These are phyloP conservation scores for Xanthoconium stramineum DNA, from an alignment of 768 basidiomycete genomes.

Conservation along the genomic window DNA sequence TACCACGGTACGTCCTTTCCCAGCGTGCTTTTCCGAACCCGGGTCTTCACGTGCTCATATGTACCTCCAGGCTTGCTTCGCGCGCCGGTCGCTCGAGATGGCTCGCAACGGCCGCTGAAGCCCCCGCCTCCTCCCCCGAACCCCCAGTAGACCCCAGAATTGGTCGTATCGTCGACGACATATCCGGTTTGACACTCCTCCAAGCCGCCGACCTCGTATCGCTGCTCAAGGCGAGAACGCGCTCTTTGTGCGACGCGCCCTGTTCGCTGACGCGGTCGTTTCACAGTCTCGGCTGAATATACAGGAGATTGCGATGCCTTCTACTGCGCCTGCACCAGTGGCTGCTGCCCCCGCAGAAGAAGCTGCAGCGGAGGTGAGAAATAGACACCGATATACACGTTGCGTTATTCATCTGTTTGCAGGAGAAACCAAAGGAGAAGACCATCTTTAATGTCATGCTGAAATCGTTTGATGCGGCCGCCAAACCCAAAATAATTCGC, in stretches of 20 bases:
- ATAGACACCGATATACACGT: background rate
- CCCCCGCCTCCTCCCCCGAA: slow-evolving; percentile 39
- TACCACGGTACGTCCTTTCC: slow-evolving; percentile 10
- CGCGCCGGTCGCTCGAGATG: slow-evolving; percentile 45
- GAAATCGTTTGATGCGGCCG: slow-evolving; percentile 86
- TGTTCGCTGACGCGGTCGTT: background rate
- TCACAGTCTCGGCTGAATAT: slow-evolving; percentile 87
- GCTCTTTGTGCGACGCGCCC: background rate
- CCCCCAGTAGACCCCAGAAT: slow-evolving; percentile 62
- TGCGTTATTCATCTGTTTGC: background rate
- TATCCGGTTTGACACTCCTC: slow-evolving; percentile 81
- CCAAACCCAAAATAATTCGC: slow-evolving; percentile 96
- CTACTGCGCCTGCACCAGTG: slow-evolving; percentile 56
- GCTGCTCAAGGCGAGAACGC: slow-evolving; percentile 70
- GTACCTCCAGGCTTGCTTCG: slow-evolving; percentile 19
- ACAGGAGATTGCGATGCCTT: slow-evolving; percentile 93
- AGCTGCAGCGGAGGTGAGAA: slow-evolving; percentile 58
- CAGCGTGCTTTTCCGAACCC: background rate
- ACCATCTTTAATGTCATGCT: slow-evolving; percentile 94
- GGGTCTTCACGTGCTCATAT: background rate
- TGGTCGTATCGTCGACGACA: slow-evolving; percentile 86
- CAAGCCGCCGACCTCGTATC: slow-evolving; percentile 95
- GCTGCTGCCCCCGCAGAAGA: slow-evolving; percentile 58
- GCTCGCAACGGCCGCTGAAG: slow-evolving; percentile 49
- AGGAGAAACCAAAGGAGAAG: slow-evolving; percentile 99